A percentile compares a stretch with the other conserved stretches of the same genome.
Conservation (phyloP, 139 green algal genomes). For the Pleodorina starrii region DNA sequence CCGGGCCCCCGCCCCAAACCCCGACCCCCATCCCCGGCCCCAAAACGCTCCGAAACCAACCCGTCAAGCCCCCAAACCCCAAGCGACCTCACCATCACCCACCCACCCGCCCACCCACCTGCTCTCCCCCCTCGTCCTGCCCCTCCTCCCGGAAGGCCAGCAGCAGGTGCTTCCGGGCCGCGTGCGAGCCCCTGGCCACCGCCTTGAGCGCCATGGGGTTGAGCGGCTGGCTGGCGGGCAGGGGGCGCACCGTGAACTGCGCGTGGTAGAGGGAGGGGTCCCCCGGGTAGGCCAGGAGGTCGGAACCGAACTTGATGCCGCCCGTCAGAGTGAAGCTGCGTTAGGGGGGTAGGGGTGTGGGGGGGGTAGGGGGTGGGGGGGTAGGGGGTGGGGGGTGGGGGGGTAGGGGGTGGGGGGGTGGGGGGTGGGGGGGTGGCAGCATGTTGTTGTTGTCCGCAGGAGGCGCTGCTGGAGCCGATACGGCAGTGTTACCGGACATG, state of each 20-base stretch:
- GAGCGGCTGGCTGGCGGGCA: slow-evolving; percentile 48
- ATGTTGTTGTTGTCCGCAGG: too few species aligned
- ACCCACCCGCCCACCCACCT: not conserved
- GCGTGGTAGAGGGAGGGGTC: slow-evolving; percentile 86
- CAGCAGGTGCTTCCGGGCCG: slow-evolving; percentile 83
- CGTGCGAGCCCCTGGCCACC: slow-evolving; percentile 68
- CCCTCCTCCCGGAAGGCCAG: slow-evolving; percentile 51
- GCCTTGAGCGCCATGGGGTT: slow-evolving; percentile 65
- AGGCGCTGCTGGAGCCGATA: too few species aligned
- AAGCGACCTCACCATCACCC: not conserved
- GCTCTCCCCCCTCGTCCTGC: not conserved
- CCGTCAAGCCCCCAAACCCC: too few species aligned
- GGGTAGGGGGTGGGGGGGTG: too few species aligned
- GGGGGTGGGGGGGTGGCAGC: too few species aligned
- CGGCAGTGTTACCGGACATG: too few species aligned
- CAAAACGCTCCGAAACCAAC: too few species aligned
- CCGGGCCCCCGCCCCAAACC: too few species aligned
- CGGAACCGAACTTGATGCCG: slow-evolving; percentile 87
- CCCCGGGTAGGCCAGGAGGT: slow-evolving; percentile 84
- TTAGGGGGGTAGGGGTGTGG: too few species aligned
- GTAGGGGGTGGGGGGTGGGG: too few species aligned
- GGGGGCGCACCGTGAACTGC: slow-evolving; percentile 74
- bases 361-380: too few species aligned
- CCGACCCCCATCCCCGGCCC: too few species aligned
- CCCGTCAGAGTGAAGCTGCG: slow-evolving; percentile 73